A percentile compares a stretch with the other conserved stretches of the same genome.
Evolutionary conservation across 306 rosid species (phyloP).

Genomic region (Medicago arabica): DNA sequence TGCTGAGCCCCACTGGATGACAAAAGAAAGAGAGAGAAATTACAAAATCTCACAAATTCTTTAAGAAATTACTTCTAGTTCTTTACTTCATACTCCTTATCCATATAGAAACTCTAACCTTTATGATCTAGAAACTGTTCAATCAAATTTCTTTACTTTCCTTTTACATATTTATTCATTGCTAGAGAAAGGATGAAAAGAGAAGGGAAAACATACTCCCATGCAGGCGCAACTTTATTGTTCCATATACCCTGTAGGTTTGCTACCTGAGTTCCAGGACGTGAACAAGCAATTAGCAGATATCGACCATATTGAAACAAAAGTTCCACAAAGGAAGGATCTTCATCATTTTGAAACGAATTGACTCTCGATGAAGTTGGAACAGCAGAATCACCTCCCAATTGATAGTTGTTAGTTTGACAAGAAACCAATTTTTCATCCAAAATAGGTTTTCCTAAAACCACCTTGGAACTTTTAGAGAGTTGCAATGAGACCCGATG

Average conservation of each 20-base stretch:
- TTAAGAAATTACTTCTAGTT: slow-evolving; percentile 27
- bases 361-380: slow-evolving; percentile 90
- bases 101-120: slow-evolving; percentile 26
- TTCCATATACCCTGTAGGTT: slow-evolving; percentile 98
- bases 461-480: slow-evolving; percentile 64
- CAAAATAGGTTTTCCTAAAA: slow-evolving; percentile 26
- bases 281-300: slow-evolving; percentile 84
- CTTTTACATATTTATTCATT: not conserved
- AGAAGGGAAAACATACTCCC: slow-evolving; percentile 73
- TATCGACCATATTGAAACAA: slow-evolving; percentile 93
- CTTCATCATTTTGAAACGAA: slow-evolving; percentile 82
- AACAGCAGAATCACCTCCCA: slow-evolving; percentile 48
- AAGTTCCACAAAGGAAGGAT: slow-evolving; percentile 89
- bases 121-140: slow-evolving; percentile 23
- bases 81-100: slow-evolving; percentile 25
- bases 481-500: slow-evolving; percentile 88
- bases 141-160: not conserved
- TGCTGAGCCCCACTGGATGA: slow-evolving; percentile 92
- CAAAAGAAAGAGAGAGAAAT: slow-evolving; percentile 31
- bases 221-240: slow-evolving; percentile 73
- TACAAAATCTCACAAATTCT: slow-evolving; percentile 35
- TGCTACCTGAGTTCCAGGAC: slow-evolving; percentile 86
- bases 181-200: slow-evolving; percentile 13
- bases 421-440: too few species aligned
- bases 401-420: slow-evolving; percentile 36